These are phyloP conservation scores for Fusarium buharicum DNA, from an alignment of 2,329 filamentous ascomycete genomes.

Conservation along the genomic window DNA sequence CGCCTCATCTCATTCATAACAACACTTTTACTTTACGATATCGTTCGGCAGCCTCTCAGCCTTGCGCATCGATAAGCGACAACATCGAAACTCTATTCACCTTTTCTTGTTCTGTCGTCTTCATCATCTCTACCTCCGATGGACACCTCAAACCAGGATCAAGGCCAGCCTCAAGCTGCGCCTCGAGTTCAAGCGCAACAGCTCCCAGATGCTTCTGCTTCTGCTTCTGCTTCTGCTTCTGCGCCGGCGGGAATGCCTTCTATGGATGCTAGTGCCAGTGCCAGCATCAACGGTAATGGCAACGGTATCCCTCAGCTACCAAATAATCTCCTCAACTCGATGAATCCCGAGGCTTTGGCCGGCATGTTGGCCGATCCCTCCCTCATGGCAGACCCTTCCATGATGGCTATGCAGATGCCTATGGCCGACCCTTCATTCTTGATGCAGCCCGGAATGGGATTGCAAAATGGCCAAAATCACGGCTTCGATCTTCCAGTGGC, in stretches of 20 bases:
- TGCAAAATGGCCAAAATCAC: slow-evolving; percentile 47
- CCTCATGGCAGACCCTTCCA: slow-evolving; percentile 43
- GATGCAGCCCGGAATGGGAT: slow-evolving; percentile 47
- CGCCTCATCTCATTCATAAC: slow-evolving; percentile 35
- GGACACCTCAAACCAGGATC: slow-evolving; percentile 37
- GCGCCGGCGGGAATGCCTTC: slow-evolving; percentile 11
- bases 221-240: no score
- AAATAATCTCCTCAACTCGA: slow-evolving; percentile 34
- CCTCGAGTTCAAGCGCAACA: slow-evolving; percentile 38
- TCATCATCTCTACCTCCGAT: slow-evolving; percentile 13
- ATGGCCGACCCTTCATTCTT: slow-evolving; percentile 44
- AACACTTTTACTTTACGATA: slow-evolving; percentile 28
- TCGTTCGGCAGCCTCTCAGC: slow-evolving; percentile 29
- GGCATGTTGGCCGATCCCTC: slow-evolving; percentile 40
- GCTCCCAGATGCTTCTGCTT: slow-evolving; percentile 18
- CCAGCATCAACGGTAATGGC: slow-evolving; percentile 25
- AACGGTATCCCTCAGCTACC: slow-evolving; percentile 37
- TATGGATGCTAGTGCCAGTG: slow-evolving; percentile 10
- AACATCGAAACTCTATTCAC: neutral
- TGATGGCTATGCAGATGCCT: slow-evolving; percentile 43
- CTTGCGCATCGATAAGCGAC: slow-evolving; percentile 20
- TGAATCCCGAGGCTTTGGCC: slow-evolving; percentile 42
- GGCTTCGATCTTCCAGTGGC: slow-evolving; percentile 38
- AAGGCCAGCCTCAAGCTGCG: slow-evolving; percentile 34
- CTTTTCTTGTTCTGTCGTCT: neutral